Percentiles rank a stretch among this genome's conserved stretches.
These are phyloP conservation scores for Aspergillus arachidicola DNA, from an alignment of 2,329 filamentous ascomycete species.

Conservation along the genomic window DNA sequence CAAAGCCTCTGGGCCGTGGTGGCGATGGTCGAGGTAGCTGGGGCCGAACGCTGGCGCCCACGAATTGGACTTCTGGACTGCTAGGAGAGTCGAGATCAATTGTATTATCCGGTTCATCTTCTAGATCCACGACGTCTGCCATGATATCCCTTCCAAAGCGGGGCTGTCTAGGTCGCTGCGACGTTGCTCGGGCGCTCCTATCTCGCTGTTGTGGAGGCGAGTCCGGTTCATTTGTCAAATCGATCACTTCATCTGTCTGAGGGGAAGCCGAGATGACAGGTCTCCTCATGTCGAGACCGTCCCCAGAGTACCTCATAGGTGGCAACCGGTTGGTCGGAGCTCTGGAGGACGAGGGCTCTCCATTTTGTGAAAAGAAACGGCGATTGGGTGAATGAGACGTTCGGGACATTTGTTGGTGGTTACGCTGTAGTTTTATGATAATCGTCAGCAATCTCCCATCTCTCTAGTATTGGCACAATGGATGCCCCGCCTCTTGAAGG, in stretches of 20 bases:
- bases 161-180: slow-evolving; percentile 27
- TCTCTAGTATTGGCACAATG: slow-evolving; percentile 5
- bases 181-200: not conserved
- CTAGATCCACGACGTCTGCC: slow-evolving; percentile 43
- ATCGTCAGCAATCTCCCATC: slow-evolving; percentile 20
- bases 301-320: slow-evolving; percentile 48
- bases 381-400: slow-evolving; percentile 29
- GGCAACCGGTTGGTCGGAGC: slow-evolving; percentile 30
- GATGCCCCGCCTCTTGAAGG: slow-evolving; percentile 28
- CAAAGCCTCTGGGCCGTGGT: slow-evolving; percentile 5
- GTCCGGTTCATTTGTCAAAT: slow-evolving; percentile 50
- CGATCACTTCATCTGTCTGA: slow-evolving; percentile 43
- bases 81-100: slow-evolving; percentile 26
- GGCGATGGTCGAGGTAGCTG: slow-evolving; percentile 13
- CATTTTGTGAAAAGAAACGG: slow-evolving; percentile 29
- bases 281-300: slow-evolving; percentile 58
- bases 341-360: slow-evolving; percentile 27
- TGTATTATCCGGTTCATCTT: slow-evolving; percentile 33
- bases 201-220: slow-evolving; percentile 28
- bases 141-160: slow-evolving; percentile 42
- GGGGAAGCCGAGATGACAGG: slow-evolving; percentile 49
- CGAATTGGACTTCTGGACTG: slow-evolving; percentile 56
- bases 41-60: slow-evolving; percentile 35
- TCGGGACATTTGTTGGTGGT: slow-evolving; percentile 40
- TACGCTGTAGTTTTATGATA: slow-evolving; percentile 30